Evolutionary conservation across 495 filamentous ascomycete species (phyloP).

Genomic region (Penicillium mononematosum): DNA sequence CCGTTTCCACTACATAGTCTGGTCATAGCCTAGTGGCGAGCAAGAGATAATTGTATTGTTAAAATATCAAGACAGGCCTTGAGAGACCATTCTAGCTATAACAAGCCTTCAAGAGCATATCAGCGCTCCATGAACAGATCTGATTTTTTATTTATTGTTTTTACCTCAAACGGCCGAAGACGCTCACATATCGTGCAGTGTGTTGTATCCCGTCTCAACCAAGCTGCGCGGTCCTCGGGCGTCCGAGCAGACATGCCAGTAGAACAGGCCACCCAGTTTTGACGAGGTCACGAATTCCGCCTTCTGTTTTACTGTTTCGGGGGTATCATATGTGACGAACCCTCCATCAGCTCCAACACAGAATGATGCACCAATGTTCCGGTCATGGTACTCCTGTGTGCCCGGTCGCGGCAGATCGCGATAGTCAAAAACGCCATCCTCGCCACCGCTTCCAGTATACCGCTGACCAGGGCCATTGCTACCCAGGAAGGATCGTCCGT

Average conservation of each 20-base stretch:
- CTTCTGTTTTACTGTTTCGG: conserved; percentile 80
- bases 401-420: conserved; percentile 70
- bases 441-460: conserved; percentile 64
- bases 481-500: conserved; percentile 77
- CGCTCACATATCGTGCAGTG: conserved; percentile 56
- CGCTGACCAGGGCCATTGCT: conserved; percentile 61
- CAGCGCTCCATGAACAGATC: background rate
- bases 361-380: conserved; percentile 65
- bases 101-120: background rate
- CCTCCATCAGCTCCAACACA: conserved; percentile 81
- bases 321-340: conserved; percentile 85
- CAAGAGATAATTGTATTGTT: background rate
- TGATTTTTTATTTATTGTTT: conserved; percentile 1
- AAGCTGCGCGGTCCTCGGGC: conserved; percentile 65
- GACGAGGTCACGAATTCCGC: conserved; percentile 75
- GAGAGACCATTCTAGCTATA: background rate
- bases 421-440: conserved; percentile 84
- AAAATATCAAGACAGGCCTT: background rate
- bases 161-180: background rate
- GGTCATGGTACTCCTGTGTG: conserved; percentile 67
- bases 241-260: conserved; percentile 88
- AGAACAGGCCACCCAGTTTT: conserved; percentile 80
- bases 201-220: conserved; percentile 71
- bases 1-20: background rate
- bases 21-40: background rate